Conservation (phyloP, 179 eudicot genomes). For the Spinacia oleracea region DNA sequence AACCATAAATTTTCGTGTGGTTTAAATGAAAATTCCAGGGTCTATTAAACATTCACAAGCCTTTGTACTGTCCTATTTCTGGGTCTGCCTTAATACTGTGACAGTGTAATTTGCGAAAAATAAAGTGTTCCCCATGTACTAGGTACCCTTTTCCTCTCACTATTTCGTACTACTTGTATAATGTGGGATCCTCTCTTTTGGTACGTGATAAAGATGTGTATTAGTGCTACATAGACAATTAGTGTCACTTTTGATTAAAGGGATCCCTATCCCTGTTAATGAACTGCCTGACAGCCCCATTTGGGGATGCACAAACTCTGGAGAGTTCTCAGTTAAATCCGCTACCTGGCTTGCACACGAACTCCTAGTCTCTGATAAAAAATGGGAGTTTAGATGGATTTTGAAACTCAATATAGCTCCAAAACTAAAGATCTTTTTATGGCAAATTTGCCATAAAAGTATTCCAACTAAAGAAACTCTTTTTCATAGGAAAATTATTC, state of each 20-base stretch:
- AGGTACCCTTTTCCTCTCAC: neutral
- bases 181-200: conserved; percentile 4
- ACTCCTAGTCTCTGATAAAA: no score
- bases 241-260: neutral
- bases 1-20: neutral
- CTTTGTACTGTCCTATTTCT: conserved; percentile 7
- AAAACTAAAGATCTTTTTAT: no score
- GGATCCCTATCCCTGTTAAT: no score
- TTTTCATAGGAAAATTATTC: no score
- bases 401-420: no score
- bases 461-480: no score
- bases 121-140: neutral
- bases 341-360: no score
- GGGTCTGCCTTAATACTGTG: neutral
- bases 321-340: no score
- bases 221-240: neutral
- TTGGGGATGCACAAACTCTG: no score
- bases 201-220: neutral
- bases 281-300: no score
- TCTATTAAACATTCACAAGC: conserved; percentile 4
- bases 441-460: no score
- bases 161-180: neutral
- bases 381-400: no score
- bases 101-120: neutral
- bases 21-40: neutral